Percentiles rank a stretch among this genome's conserved stretches.
These are phyloP conservation scores for Zygotorulaspora florentina DNA, from an alignment of 805 yeast genomes.

Conservation along the genomic window DNA sequence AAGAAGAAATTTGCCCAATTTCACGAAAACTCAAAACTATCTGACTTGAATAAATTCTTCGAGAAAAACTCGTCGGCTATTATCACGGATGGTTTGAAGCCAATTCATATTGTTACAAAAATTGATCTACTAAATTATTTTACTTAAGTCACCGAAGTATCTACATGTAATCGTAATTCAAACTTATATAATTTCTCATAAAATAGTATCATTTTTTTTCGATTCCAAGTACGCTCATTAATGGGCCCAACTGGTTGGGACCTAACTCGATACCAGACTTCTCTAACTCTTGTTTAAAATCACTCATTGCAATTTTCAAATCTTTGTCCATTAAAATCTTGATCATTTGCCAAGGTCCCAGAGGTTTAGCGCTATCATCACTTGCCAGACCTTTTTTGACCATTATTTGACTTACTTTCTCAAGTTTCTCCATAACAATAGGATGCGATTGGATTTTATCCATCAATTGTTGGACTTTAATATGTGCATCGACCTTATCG, in stretches of 20 bases:
- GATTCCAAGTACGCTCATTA: conserved; percentile 29
- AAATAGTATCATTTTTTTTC: conserved; percentile 16
- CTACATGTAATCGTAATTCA: conserved; percentile 1
- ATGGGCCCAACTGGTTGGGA: conserved; percentile 28
- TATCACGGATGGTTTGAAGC: conserved; percentile 70
- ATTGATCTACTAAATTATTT: conserved; percentile 67
- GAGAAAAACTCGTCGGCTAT: conserved; percentile 83
- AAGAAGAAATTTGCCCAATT: conserved; percentile 65
- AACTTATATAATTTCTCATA: background rate
- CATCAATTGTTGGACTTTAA: conserved; percentile 25
- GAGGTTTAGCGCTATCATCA: conserved; percentile 17
- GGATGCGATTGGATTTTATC: conserved; percentile 25
- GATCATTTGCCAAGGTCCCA: conserved; percentile 25
- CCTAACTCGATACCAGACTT: conserved; percentile 28
- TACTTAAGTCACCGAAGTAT: conserved; percentile 17
- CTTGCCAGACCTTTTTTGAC: conserved; percentile 20
- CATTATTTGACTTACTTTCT: conserved; percentile 21
- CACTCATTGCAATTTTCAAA: conserved; percentile 24
- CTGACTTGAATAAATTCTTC: conserved; percentile 69
- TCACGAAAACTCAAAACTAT: conserved; percentile 59
- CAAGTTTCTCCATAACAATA: conserved; percentile 19
- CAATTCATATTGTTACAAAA: conserved; percentile 82
- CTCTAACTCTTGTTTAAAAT: conserved; percentile 25
- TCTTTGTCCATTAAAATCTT: conserved; percentile 29
- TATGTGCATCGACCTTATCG: conserved; percentile 25